Percentiles rank a stretch among this genome's conserved stretches.
Conservation (phyloP, 2,329 filamentous ascomycete genomes). For the Elsinoe necatrix region DNA sequence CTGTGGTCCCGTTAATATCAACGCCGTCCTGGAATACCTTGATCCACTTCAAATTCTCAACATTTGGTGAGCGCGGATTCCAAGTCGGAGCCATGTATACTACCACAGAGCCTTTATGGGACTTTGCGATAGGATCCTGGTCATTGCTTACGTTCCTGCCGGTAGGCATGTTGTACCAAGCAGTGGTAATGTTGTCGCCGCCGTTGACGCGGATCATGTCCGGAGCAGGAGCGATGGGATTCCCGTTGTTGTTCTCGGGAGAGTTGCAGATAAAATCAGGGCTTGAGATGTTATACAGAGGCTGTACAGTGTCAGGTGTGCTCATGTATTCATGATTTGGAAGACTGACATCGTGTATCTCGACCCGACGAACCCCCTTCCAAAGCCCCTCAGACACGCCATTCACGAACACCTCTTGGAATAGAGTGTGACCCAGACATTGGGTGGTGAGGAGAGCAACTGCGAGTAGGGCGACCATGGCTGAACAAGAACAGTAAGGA, state of each 20-base stretch:
- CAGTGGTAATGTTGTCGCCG: neutral
- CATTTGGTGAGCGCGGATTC: neutral
- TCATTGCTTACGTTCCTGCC: neutral
- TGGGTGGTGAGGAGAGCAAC: neutral
- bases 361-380: neutral
- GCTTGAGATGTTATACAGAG: neutral
- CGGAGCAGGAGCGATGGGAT: neutral
- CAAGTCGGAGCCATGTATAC: neutral
- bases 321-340: neutral
- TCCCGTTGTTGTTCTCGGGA: neutral
- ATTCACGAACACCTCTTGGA: neutral
- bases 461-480: neutral
- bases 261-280: constrained; percentile 1
- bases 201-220: neutral
- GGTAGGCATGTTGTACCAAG: neutral
- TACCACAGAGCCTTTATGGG: neutral
- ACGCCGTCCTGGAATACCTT: neutral
- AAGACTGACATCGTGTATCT: neutral
- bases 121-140: neutral
- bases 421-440: neutral
- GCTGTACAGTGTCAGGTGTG: neutral
- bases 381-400: neutral
- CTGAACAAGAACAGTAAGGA: neutral
- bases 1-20: neutral
- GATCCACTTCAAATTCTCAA: neutral